Percentiles rank a stretch among this genome's conserved stretches.
Evolutionary conservation across 768 basidiomycete genomes (phyloP).

Genomic region (Termitomyces heimii): DNA sequence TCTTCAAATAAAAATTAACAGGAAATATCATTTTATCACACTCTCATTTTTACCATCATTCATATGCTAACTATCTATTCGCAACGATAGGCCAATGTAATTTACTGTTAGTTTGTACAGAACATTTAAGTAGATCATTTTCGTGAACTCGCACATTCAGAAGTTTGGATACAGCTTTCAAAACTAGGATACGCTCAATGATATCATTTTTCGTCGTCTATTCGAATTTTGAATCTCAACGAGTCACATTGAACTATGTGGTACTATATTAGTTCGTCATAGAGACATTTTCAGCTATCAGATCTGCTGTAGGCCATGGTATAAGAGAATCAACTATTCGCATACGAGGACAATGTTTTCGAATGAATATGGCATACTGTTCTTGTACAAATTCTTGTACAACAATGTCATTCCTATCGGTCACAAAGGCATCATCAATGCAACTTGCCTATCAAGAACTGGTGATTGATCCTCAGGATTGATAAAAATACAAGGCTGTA

Average conservation of each 20-base stretch:
- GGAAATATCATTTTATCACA: slow-evolving; percentile 1
- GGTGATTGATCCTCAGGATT: not conserved
- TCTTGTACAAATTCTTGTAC: not conserved
- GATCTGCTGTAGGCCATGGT: not conserved
- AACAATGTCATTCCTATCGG: not conserved
- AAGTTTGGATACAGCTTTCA: not conserved
- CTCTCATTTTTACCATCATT: slow-evolving; percentile 11
- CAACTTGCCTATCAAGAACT: not conserved
- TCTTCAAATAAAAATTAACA: no score
- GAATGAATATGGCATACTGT: not conserved
- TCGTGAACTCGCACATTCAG: not conserved
- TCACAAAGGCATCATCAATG: not conserved
- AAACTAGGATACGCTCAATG: no score
- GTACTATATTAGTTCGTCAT: no score
- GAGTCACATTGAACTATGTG: no score
- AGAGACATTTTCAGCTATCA: not conserved
- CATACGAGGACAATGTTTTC: not conserved
- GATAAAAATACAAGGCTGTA: not conserved
- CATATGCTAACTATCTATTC: not conserved
- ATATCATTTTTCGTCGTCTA: no score
- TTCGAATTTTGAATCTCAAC: no score
- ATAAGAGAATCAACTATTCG: not conserved
- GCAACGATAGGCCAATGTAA: slow-evolving; percentile 2
- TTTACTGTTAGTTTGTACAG: not conserved
- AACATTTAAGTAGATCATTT: not conserved